Base-by-base conservation (phyloP, 768 basidiomycete species). In the Russula abietina region DNA sequence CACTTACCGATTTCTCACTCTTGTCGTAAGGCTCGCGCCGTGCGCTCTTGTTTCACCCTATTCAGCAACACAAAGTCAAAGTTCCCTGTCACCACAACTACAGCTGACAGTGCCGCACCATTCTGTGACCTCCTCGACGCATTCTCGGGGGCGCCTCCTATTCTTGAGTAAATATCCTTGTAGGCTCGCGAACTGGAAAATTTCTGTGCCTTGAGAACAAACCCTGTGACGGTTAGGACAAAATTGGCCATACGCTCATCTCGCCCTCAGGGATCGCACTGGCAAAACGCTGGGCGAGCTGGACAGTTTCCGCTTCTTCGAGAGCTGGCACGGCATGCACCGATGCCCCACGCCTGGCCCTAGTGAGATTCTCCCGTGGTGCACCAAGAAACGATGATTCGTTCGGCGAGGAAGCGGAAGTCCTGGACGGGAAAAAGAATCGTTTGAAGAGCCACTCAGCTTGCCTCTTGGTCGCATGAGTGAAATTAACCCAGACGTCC, bases 401-500 rank as follows among this genome's bases (percentile, higher is more conserved):
- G 45, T 36, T 22, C 16, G 32, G 7, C 11, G 58, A 32, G 10
- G 57, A 16, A 5, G n/a, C 3, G 0, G 64, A 49, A 4, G 81
- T 76, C 58, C 76, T 83, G 73, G 74, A 84, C 2, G 38, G 38
- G 38, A 91, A 89, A 86, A 93, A 93, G 84, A 93, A 92, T 72
- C 88, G 91, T 72, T 91, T 91, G 83, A 92, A 93, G 71, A 93
- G 90, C 55, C 88, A 88, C 74, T 92, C 91, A 14, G 91, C 91
- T 70, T 93, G 91, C 89, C 88, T 91, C 73, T 91, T 93, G 8
- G 89, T 91, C 6, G 91, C 91, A 70, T 93, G 86, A 52, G 88
- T 86, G 74, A 93, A 93, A 76, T 91, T 91, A 46, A 94, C 82
- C 91, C 91, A 92, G n/a, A 95, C 87, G 70, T 93, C 92, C 89